Evolutionary conservation across 345 rosid species (phyloP).

Genomic region (Schrenkiella parvula): DNA sequence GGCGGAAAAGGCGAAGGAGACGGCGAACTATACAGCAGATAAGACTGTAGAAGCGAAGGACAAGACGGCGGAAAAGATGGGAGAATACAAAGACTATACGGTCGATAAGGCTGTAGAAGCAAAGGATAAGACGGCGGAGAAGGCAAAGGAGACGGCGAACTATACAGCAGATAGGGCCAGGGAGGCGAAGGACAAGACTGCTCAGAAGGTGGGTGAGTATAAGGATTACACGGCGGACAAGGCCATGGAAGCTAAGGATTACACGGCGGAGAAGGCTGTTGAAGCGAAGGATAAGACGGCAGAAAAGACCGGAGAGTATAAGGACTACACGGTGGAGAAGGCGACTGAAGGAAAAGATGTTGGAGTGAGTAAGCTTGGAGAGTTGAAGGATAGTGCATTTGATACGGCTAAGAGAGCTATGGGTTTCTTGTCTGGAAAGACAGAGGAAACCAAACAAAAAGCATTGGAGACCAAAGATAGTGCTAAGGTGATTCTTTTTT

Average conservation of each 20-base stretch:
- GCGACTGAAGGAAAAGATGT: constrained; percentile 37
- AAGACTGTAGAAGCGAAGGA: not conserved
- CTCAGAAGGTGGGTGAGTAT: constrained; percentile 14
- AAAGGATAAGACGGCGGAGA: constrained; percentile 1
- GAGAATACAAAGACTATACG: constrained; percentile 13
- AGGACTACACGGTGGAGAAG: constrained; percentile 29
- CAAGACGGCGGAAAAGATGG: not conserved
- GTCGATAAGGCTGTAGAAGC: constrained; percentile 19
- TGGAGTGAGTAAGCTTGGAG: constrained; percentile 36
- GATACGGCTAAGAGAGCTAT: constrained; percentile 57
- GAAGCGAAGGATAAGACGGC: constrained; percentile 31
- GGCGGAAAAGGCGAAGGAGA: not conserved
- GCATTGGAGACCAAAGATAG: constrained; percentile 42
- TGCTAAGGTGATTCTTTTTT: constrained; percentile 30
- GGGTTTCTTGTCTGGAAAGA: constrained; percentile 49
- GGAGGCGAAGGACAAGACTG: constrained; percentile 28
- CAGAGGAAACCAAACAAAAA: constrained; percentile 53
- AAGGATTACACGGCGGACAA: constrained; percentile 34
- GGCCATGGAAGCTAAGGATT: constrained; percentile 33
- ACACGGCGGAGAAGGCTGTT: constrained; percentile 24
- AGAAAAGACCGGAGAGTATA: constrained; percentile 27
- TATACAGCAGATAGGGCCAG: constrained; percentile 19
- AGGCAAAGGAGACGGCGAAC: constrained; percentile 28
- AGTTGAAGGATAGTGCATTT: constrained; percentile 47
- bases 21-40: constrained; percentile 11